Percentiles rank a stretch among this genome's conserved stretches.
phyloP scores from a whole-genome alignment of 2,329 filamentous ascomycete genomes.

The Apiospora hydei region DNA sequence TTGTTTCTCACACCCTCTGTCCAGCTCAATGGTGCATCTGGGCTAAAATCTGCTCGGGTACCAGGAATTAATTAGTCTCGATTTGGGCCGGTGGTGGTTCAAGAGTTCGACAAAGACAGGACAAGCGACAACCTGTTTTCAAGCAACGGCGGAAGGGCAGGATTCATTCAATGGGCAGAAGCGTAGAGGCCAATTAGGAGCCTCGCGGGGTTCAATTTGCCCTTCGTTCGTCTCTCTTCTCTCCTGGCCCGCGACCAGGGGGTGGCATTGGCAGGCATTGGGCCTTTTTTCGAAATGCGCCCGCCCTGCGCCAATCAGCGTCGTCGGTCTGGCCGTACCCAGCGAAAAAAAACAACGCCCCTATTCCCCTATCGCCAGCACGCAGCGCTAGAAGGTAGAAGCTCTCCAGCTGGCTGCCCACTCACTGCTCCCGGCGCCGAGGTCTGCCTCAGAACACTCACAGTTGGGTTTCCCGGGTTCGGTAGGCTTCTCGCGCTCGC shows the following conservation, averaged over 20 bases:
- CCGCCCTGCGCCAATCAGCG: conserved; percentile 15
- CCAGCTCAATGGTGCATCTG: background rate
- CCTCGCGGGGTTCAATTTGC: conserved; percentile 3
- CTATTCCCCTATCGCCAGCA: conserved; percentile 10
- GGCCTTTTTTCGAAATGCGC: background rate
- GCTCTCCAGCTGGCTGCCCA: background rate
- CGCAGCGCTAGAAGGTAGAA: background rate
- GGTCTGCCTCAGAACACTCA: background rate
- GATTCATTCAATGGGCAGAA: background rate
- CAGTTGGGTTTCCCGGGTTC: background rate
- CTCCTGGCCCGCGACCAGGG: background rate
- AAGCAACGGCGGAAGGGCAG: background rate
- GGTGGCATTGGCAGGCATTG: background rate
- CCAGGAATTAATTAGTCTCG: conserved; percentile 5
- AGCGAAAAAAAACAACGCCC: background rate
- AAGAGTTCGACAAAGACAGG: background rate
- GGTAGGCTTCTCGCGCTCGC: background rate
- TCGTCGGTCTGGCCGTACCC: background rate
- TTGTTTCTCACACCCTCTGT: too few relatives aligned
- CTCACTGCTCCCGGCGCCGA: too few relatives aligned
- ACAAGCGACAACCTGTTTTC: conserved; percentile 17
- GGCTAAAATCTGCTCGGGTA: background rate
- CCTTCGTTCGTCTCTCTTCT: too few relatives aligned
- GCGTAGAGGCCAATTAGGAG: background rate
- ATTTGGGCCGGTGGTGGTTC: background rate